phyloP scores from a whole-genome alignment of 192 early-diverging fungal species.

The Backusella parvicylindrica region DNA sequence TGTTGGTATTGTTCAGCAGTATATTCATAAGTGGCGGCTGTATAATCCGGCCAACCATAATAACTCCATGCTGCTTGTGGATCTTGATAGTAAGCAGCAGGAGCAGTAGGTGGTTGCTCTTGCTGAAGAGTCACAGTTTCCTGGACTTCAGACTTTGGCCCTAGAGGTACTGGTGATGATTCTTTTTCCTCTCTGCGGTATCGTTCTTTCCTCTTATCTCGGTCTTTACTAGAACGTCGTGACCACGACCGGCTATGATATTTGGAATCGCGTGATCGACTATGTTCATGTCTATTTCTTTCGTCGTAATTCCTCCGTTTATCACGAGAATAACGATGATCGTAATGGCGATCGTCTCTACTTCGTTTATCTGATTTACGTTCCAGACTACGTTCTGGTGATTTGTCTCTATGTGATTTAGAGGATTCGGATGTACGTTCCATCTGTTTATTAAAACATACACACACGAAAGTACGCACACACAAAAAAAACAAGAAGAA shows the following conservation, averaged over 20 bases:
- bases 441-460: conserved; percentile 1
- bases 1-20: conserved; percentile 19
- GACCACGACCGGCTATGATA: background rate
- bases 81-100: conserved; percentile 17
- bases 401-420: conserved; percentile 9
- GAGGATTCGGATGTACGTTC: conserved; percentile 4
- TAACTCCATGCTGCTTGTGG: background rate
- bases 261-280: conserved; percentile 7
- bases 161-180: background rate
- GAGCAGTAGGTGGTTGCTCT: conserved; percentile 12
- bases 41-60: conserved; percentile 8
- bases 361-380: conserved; percentile 12
- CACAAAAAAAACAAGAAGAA: background rate
- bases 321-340: conserved; percentile 9
- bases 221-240: background rate
- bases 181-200: conserved; percentile 10
- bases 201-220: conserved; percentile 1
- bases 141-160: conserved; percentile 10
- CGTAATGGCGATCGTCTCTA: conserved; percentile 13
- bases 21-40: conserved; percentile 1
- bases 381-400: conserved; percentile 6
- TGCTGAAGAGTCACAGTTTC: background rate
- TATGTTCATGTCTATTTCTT: conserved; percentile 5
- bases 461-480: background rate
- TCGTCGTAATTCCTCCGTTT: conserved; percentile 15